Conservation (phyloP, 179 eudicot genomes). For the Amaranthus tricolor region DNA sequence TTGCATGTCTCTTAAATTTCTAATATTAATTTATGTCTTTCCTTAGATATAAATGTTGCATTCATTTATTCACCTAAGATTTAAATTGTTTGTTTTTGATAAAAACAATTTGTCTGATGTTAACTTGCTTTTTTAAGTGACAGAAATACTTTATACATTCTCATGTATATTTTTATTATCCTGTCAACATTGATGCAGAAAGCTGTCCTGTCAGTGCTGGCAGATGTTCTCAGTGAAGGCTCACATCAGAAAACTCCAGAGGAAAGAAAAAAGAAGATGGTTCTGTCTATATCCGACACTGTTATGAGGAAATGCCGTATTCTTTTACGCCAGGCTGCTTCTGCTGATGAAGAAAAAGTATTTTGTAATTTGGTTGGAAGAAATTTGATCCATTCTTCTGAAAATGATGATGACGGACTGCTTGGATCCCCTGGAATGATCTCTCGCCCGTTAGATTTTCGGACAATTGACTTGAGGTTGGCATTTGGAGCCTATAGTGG, state of each 20-base stretch:
- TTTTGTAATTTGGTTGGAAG: conserved; percentile 85
- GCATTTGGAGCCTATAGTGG: conserved; percentile 80
- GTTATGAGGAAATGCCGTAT: conserved; percentile 81
- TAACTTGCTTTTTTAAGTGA: not conserved
- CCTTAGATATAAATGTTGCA: too few relatives aligned
- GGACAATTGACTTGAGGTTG: conserved; percentile 89
- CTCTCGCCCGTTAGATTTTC: conserved; percentile 83
- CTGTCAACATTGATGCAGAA: conserved; percentile 49
- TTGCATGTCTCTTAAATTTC: too few relatives aligned
- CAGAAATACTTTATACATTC: not conserved
- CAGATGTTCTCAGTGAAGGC: conserved; percentile 40
- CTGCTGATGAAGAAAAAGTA: conserved; percentile 61
- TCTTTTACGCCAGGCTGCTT: conserved; percentile 64
- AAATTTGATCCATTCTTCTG: conserved; percentile 50
- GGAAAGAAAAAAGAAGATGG: conserved; percentile 53
- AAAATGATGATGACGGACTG: conserved; percentile 83
- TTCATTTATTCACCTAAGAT: not conserved
- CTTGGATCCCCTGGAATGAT: conserved; percentile 84
- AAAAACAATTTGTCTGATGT: not conserved
- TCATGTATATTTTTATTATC: not conserved
- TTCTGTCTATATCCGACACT: conserved; percentile 48
- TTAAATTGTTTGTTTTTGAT: not conserved
- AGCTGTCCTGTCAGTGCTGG: conserved; percentile 79
- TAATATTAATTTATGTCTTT: too few relatives aligned
- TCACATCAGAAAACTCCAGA: conserved; percentile 40